phyloP scores from a whole-genome alignment of 305 asterid genomes.

The Fraxinus greggii region DNA sequence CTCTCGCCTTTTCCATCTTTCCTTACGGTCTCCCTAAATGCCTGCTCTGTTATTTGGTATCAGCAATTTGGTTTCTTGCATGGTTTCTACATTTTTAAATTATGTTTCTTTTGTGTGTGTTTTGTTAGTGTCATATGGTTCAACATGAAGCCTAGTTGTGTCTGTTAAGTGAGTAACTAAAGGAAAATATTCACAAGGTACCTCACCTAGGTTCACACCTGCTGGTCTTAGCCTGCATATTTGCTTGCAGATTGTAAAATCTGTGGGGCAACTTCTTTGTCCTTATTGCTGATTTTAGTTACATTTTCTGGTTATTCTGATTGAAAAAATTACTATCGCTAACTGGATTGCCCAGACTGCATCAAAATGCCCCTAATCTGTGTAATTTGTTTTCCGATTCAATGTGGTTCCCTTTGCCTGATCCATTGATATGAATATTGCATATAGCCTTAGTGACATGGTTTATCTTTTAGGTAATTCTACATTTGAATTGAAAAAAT shows the following conservation, averaged over 20 bases:
- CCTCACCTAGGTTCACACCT: not conserved
- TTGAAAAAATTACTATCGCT: not conserved
- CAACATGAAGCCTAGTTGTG: not conserved
- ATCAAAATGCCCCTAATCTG: not conserved
- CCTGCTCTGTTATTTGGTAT: not conserved
- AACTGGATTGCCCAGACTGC: not conserved
- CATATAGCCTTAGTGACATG: not conserved
- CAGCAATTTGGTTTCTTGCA: not conserved
- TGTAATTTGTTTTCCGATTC: not conserved
- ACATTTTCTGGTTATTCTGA: not conserved
- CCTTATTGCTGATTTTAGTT: not conserved
- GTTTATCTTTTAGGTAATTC: conserved; percentile 24
- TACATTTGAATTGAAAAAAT: conserved; percentile 23
- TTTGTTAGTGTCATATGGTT: not conserved
- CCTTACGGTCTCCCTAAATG: not conserved
- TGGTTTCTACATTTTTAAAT: not conserved
- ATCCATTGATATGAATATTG: not conserved
- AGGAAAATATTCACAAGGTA: not conserved
- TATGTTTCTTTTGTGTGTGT: not conserved
- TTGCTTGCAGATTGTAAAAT: not conserved
- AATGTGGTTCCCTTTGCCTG: not conserved
- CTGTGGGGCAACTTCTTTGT: not conserved
- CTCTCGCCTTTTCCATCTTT: not conserved
- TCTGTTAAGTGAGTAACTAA: not conserved
- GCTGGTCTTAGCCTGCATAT: not conserved